Percentiles rank a stretch among this genome's conserved stretches.
These are phyloP conservation scores for Pichia manshurica DNA, from an alignment of 805 yeast species.

Conservation along the genomic window DNA sequence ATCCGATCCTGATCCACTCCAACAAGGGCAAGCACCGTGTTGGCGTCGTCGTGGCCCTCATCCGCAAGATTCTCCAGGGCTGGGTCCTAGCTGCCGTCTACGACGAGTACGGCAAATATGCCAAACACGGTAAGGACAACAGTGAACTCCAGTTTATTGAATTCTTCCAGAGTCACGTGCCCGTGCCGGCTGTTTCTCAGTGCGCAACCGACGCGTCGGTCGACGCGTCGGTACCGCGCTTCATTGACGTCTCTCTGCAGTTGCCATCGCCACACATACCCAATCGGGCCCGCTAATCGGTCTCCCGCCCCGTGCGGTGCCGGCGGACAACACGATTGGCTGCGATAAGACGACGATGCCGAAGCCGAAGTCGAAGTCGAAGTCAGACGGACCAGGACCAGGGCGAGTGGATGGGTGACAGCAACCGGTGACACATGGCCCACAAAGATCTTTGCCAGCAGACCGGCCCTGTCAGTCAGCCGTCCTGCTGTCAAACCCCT, in stretches of 20 bases:
- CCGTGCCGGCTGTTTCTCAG: neutral
- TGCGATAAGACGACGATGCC: no score
- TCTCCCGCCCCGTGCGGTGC: no score
- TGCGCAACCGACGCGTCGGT: neutral
- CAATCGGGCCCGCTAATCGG: no score
- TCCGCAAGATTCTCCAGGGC: conserved; percentile 80
- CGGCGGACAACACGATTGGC: no score
- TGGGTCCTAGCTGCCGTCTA: conserved; percentile 92
- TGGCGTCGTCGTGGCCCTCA: conserved; percentile 87
- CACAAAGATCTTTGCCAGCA: no score
- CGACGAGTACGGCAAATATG: conserved; percentile 89
- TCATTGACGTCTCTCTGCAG: no score
- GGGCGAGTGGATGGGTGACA: no score
- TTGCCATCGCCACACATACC: no score
- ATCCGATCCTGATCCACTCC: conserved; percentile 85
- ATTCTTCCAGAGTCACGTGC: conserved; percentile 43
- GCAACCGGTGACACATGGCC: no score
- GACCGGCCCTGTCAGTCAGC: no score
- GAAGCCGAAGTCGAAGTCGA: no score
- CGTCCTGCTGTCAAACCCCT: neutral
- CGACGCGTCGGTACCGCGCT: neutral
- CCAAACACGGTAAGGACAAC: conserved; percentile 82
- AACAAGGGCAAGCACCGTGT: conserved; percentile 97
- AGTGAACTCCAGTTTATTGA: conserved; percentile 89
- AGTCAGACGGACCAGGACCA: no score